Base-by-base conservation (phyloP, 805 yeast genomes). In the Helenozyma rhizophorensis region DNA sequence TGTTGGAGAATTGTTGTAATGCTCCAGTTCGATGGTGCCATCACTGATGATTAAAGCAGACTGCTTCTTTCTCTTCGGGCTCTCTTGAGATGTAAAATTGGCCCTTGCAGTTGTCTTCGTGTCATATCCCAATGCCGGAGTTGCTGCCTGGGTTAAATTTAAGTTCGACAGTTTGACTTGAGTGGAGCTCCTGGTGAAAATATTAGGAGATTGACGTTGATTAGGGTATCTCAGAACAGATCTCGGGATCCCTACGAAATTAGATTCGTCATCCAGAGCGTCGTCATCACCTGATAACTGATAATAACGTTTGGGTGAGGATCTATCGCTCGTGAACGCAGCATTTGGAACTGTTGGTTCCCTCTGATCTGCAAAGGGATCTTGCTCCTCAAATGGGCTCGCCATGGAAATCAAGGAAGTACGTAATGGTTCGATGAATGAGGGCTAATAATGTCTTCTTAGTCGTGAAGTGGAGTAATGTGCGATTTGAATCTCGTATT, bases 51-150 rank as follows among this genome's bases (percentile, higher is more conserved):
- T 57, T 4, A 78, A 62, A 5, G 79, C 68, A 4, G 67, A 65
- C 24, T 70, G 53, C 24, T 61, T 65, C 25, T 69, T 69, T 52
- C 88, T 73, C 35, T 67, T 72, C 21, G 95, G 94, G 80, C 54
- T 84, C 89, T 44, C 76, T 59, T 33, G 75, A 59, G 10, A 62
- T 3, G 93, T 80, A 47, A 72, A 81, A 31, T 71, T 74, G 25
- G 85, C 79, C 57, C 94, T 68, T 8, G 83, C 76, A 6, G 84
- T 75, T 16, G 23, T 39, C 11, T 23, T 28, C 4, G 23, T 28
- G 13, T 38, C 42, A 23, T 30, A 35, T 14, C 29, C 25, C n/a
- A 45, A 29, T 6, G 37, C 25, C 3, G 48, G 50, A 3, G 36
- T 38, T 5, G 38, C 18, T 6, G 36, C 19, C 5, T 24, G 32